These are phyloP conservation scores for Trypanosoma boissoni DNA, from an alignment of 208 protist genomes.

Conservation along the genomic window DNA sequence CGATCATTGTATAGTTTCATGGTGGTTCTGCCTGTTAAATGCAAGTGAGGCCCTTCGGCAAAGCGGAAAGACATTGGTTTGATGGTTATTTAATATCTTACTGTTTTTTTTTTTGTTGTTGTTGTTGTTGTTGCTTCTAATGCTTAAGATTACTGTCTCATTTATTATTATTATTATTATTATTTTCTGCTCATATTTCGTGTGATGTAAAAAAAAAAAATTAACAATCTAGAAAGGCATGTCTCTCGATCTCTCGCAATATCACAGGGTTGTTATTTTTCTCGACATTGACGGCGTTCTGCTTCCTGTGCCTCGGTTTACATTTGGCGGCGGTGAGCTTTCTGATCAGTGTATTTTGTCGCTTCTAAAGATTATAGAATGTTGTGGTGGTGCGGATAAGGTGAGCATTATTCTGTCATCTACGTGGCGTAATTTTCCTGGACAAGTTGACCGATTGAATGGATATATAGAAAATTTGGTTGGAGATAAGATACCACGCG, in stretches of 20 bases:
- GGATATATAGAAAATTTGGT: constrained; percentile 39
- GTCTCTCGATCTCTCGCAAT: too few species aligned
- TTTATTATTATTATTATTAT: too few species aligned
- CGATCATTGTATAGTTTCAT: too few species aligned
- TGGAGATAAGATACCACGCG: constrained; percentile 35
- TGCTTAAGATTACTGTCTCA: neutral
- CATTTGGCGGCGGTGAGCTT: constrained; percentile 81
- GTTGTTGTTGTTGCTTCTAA: neutral
- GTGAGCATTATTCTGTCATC: constrained; percentile 82
- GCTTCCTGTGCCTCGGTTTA: constrained; percentile 72
- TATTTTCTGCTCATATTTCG: neutral
- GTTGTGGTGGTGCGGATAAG: constrained; percentile 41
- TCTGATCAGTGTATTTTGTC: constrained; percentile 40
- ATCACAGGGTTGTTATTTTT: constrained; percentile 71
- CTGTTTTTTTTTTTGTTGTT: constrained; percentile 14
- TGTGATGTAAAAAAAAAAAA: neutral
- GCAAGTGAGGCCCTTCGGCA: constrained; percentile 22
- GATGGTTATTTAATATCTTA: constrained; percentile 28
- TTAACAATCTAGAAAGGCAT: neutral
- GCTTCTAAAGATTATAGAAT: constrained; percentile 42
- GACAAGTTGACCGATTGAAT: constrained; percentile 69
- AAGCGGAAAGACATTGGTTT: constrained; percentile 34
- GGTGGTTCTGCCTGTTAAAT: constrained; percentile 16
- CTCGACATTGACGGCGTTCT: constrained; percentile 86
- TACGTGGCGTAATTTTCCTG: constrained; percentile 78